Evolutionary conservation across 352 stramenopile species (phyloP).

Genomic region (Elongisporangium anandrum): DNA sequence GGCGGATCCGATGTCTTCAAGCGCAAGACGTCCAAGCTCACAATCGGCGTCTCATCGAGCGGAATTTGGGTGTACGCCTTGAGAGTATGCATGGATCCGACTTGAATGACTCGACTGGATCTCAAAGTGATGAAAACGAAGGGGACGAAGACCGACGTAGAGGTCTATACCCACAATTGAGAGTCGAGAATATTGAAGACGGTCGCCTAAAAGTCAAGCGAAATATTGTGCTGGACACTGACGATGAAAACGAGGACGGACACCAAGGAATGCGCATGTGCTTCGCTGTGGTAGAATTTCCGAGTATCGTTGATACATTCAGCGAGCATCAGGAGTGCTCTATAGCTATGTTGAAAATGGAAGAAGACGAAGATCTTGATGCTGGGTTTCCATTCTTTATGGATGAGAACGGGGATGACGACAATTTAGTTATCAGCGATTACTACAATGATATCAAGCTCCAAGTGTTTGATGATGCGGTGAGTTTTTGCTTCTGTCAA

Average conservation of each 20-base stretch:
- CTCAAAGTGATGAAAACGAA: conserved; percentile 7
- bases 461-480: conserved; percentile 43
- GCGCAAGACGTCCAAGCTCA: conserved; percentile 25
- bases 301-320: conserved; percentile 59
- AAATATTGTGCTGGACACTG: conserved; percentile 63
- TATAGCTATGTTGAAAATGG: conserved; percentile 65
- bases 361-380: conserved; percentile 70
- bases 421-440: conserved; percentile 44
- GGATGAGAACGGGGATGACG: conserved; percentile 59
- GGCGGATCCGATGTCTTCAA: conserved; percentile 43
- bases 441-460: conserved; percentile 71
- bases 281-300: conserved; percentile 65
- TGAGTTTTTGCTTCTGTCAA: conserved; percentile 13
- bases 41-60: conserved; percentile 10
- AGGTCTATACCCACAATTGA: conserved; percentile 43
- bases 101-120: background rate
- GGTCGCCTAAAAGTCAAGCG: conserved; percentile 43
- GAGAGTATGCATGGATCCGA: background rate
- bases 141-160: conserved; percentile 13
- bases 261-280: conserved; percentile 57
- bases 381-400: conserved; percentile 67
- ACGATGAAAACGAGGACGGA: conserved; percentile 64
- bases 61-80: conserved; percentile 5
- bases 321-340: conserved; percentile 67
- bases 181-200: conserved; percentile 42